Evolutionary conservation across 441 rosid genomes (phyloP).

Genomic region (Erodium moschatum): DNA sequence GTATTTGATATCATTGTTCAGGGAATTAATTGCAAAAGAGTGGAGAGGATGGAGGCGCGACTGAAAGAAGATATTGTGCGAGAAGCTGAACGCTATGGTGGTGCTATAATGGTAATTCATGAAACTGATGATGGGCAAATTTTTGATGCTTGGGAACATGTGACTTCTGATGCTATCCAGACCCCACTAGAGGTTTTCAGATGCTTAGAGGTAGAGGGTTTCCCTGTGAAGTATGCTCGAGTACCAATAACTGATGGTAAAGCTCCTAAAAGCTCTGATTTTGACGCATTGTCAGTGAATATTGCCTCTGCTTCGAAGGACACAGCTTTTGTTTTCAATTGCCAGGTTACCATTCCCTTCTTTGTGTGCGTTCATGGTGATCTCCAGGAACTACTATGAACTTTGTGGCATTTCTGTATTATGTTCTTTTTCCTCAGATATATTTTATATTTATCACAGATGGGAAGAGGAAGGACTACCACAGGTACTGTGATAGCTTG

Average conservation of each 20-base stretch:
- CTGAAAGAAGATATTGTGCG: constrained; percentile 88
- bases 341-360: constrained; percentile 58
- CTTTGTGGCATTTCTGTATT: constrained; percentile 18
- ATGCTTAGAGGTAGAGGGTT: constrained; percentile 75
- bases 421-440: constrained; percentile 13
- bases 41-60: constrained; percentile 97
- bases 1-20: constrained; percentile 29
- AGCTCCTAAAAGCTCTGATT: constrained; percentile 97
- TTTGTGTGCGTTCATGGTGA: constrained; percentile 14
- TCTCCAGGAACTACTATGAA: constrained; percentile 12
- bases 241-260: constrained; percentile 97
- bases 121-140: constrained; percentile 81
- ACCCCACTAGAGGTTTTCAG: constrained; percentile 92
- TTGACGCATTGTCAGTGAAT: constrained; percentile 64
- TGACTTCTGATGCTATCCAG: constrained; percentile 65
- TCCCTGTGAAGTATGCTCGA: constrained; percentile 83
- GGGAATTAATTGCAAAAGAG: constrained; percentile 95
- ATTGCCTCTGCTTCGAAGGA: constrained; percentile 85
- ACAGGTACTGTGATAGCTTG: constrained; percentile 98
- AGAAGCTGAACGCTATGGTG: constrained; percentile 78
- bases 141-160: constrained; percentile 91
- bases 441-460: constrained; percentile 39
- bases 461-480: constrained; percentile 99
- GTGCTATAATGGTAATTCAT: constrained; percentile 96
- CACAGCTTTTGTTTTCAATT: constrained; percentile 94